Conservation (phyloP, 192 early-diverging fungal genomes). For the Coemansia sp. region DNA sequence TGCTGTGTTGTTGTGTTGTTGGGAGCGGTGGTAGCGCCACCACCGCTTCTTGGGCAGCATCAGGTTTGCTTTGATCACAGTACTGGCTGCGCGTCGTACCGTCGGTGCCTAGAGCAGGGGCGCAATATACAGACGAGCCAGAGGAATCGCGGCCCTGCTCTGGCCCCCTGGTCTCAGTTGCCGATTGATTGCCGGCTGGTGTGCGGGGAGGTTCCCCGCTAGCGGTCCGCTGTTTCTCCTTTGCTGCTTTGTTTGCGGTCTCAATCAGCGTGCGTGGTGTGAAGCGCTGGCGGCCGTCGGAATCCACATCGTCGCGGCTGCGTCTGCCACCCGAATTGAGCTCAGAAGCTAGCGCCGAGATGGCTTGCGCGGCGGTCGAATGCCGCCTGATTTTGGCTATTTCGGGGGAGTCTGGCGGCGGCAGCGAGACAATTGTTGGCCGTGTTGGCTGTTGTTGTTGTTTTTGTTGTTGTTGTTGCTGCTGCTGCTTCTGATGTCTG, state of each 20-base stretch:
- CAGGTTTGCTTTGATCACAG: not conserved
- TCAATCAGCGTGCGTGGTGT: conserved; percentile 49
- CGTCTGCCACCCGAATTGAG: not conserved
- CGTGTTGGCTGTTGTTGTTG: conserved; percentile 14
- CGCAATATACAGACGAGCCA: not conserved
- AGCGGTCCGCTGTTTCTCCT: conserved; percentile 10
- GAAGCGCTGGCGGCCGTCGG: conserved; percentile 8
- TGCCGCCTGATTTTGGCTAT: not conserved
- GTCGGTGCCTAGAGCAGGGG: not conserved
- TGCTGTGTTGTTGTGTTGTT: conserved; percentile 8
- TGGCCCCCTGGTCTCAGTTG: not conserved
- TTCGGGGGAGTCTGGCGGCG: conserved; percentile 13
- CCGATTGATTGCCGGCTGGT: not conserved
- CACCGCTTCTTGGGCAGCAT: conserved; percentile 15
- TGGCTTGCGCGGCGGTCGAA: conserved; percentile 2
- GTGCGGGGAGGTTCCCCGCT: conserved; percentile 3
- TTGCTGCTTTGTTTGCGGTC: conserved; percentile 25
- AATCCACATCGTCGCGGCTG: not conserved
- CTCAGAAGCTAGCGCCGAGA: not conserved
- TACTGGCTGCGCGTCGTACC: not conserved
- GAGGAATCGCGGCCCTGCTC: conserved; percentile 43
- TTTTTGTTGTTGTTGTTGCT: conserved; percentile 5
- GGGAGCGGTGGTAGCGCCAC: not conserved
- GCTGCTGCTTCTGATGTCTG: not conserved
- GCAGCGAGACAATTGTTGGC: conserved; percentile 44